Percentiles rank a stretch among this genome's conserved stretches.
Conservation (phyloP, 2,329 filamentous ascomycete species). For the Septoria linicola region DNA sequence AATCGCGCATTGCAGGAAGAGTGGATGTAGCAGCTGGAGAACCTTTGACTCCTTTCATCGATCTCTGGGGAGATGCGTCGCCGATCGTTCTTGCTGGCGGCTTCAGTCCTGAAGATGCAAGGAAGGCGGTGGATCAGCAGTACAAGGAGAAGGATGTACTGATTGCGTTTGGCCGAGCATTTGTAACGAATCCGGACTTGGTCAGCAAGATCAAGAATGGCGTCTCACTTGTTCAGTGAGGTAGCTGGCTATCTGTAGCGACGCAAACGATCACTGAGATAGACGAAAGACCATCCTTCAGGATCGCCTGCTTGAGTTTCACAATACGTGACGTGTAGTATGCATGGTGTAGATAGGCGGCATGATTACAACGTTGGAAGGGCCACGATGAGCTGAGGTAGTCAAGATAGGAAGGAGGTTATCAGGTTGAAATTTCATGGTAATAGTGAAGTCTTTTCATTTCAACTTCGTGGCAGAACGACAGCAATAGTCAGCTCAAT, state of each 20-base stretch:
- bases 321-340: no score
- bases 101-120: conserved; percentile 43
- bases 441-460: neutral
- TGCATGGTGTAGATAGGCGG: no score
- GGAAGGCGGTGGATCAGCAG: conserved; percentile 30
- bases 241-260: no score
- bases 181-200: conserved; percentile 52
- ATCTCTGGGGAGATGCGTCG: conserved; percentile 43
- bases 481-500: conserved; percentile 9
- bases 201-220: conserved; percentile 25
- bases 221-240: neutral
- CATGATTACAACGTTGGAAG: no score
- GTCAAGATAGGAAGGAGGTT: no score
- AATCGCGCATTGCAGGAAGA: conserved; percentile 52
- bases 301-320: no score
- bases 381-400: no score
- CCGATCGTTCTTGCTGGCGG: conserved; percentile 54
- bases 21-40: conserved; percentile 42
- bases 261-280: no score
- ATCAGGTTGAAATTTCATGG: no score
- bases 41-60: conserved; percentile 34
- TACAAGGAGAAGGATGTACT: conserved; percentile 45
- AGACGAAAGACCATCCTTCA: no score
- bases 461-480: neutral
- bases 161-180: conserved; percentile 51